These are phyloP conservation scores for Hymenoscyphus repandus DNA, from an alignment of 2,329 filamentous ascomycete species.

Conservation along the genomic window DNA sequence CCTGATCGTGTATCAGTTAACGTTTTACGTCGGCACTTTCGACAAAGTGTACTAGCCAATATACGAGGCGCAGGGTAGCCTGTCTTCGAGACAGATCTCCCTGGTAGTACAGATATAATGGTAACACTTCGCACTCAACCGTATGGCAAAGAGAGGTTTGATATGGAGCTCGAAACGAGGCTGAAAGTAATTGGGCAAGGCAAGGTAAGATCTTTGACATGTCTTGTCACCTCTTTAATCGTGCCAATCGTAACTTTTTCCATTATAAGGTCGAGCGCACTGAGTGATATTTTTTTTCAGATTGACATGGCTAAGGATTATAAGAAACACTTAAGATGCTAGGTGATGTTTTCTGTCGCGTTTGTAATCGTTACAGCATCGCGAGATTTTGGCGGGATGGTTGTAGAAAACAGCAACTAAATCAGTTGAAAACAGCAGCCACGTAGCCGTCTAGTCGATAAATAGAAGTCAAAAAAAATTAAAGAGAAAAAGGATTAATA, in stretches of 20 bases:
- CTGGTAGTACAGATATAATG: conserved; percentile 1
- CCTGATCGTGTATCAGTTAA: conserved; percentile 1
- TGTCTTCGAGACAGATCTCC: neutral
- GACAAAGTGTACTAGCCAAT: neutral
- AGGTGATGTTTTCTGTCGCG: too few species aligned
- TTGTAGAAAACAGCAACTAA: conserved; percentile 18
- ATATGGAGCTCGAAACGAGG: neutral
- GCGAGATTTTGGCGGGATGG: conserved; percentile 18
- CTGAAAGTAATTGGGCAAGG: neutral
- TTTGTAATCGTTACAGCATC: conserved; percentile 14
- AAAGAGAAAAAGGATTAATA: too few species aligned
- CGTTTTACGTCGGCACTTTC: neutral
- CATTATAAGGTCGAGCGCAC: neutral
- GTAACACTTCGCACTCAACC: neutral
- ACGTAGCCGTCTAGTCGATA: conserved; percentile 16
- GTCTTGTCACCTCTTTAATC: neutral
- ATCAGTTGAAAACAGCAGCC: conserved; percentile 19
- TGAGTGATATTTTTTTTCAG: neutral
- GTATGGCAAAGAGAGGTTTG: neutral
- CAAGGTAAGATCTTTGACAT: neutral
- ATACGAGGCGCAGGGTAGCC: neutral
- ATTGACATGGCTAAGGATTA: neutral
- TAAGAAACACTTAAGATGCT: too few species aligned
- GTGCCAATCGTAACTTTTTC: neutral
- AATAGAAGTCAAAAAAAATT: too few species aligned